These are phyloP conservation scores for Glycine tomentella DNA, from an alignment of 306 rosid species.

Conservation along the genomic window DNA sequence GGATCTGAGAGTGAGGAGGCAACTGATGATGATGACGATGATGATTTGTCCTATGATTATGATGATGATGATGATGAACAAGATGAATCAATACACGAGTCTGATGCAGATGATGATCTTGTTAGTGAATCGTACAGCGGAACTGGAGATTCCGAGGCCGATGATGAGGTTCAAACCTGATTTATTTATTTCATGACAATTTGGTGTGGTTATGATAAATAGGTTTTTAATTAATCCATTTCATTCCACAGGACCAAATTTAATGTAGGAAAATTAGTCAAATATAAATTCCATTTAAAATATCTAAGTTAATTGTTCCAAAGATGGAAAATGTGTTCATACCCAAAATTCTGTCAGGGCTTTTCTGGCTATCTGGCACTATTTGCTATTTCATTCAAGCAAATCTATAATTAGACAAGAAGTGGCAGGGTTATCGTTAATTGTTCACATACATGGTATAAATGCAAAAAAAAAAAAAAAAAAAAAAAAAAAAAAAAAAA, in stretches of 20 bases:
- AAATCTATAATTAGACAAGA: constrained; percentile 23
- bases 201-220: constrained; percentile 30
- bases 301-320: constrained; percentile 5
- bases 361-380: constrained; percentile 14
- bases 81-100: constrained; percentile 63
- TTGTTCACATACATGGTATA: constrained; percentile 6
- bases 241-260: constrained; percentile 39
- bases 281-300: constrained; percentile 5
- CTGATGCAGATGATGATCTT: constrained; percentile 66
- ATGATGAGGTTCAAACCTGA: constrained; percentile 60
- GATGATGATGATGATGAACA: constrained; percentile 64
- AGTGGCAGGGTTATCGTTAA: constrained; percentile 10
- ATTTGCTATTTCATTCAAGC: constrained; percentile 9
- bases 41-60: constrained; percentile 77
- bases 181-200: constrained; percentile 40
- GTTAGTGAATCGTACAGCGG: constrained; percentile 65
- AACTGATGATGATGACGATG: constrained; percentile 80
- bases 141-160: constrained; percentile 56
- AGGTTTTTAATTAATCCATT: constrained; percentile 34
- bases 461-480: neutral
- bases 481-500: too few species aligned
- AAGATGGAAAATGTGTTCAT: constrained; percentile 21
- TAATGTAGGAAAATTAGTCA: constrained; percentile 22
- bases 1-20: constrained; percentile 82
- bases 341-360: neutral